Evolutionary conservation across 305 asterid genomes (phyloP), one percentile per base, ranked within the genome.

Genomic region (Solanum chacoense): DNA sequence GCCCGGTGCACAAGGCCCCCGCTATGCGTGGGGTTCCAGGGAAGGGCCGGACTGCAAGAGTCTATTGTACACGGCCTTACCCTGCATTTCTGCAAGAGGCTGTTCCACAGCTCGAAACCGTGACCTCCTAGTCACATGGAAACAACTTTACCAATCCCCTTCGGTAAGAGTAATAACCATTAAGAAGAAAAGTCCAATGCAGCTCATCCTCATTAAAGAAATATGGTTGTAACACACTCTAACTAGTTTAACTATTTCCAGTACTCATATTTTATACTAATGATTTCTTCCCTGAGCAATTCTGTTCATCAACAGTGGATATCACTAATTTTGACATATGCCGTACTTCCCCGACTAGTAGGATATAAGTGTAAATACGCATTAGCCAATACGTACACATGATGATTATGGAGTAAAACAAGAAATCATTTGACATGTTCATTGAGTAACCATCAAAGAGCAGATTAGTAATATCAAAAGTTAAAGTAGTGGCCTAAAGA

Each of bases 381-480:
- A 84, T 84, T 55, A 26, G 45, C n/a, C 32, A 55, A 84, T 55
- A 84, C 50, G 28, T 31, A 31, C 87, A 32, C 5, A 24, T 32
- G 50, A 59, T 84, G 75, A 50, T 59, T 59, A 59, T 29, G 50
- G 87, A 84, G 50, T 84, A 20, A 50, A 84, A 55, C 32, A 55
- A 31, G 87, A 59, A 31, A 59, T 22, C 5, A 2, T 84, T 32
- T 84, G 75, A 59, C 50, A 55, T 84, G 74, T 31, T 55, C 45
- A 31, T 26, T 55, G 37, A 32, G 87, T 31, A 55, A 31, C 73
- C 87, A 84, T 55, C 87, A 4, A 31, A 55, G 67, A 45, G 72
- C 73, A 22, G 75, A 32, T 84, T 84, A 84, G 32, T 89, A 83
- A 87, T 77, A 72, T 88, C 87, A 83, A 89, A 80, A 75, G 83